phyloP scores from a whole-genome alignment of 2,329 filamentous ascomycete species.

The Didymella pinodella region DNA sequence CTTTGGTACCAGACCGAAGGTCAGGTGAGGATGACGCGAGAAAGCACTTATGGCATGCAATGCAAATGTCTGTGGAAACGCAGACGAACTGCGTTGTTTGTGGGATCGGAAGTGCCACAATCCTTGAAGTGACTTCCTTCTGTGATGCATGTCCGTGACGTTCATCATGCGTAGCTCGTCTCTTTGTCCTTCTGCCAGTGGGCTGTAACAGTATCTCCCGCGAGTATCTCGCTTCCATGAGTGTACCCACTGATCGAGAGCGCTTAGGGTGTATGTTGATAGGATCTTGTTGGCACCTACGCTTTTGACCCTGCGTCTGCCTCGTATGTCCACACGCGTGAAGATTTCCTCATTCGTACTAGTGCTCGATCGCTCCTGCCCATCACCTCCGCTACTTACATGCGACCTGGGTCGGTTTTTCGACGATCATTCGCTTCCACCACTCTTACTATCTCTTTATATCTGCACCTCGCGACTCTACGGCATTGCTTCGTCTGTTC shows the following conservation, averaged over 20 bases:
- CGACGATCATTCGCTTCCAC: neutral
- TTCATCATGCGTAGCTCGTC: neutral
- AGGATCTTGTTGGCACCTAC: neutral
- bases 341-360: neutral
- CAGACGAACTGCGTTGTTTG: neutral
- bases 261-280: neutral
- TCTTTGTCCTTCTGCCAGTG: neutral
- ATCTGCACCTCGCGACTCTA: neutral
- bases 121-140: neutral
- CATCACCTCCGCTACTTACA: neutral
- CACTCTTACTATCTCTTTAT: neutral
- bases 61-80: neutral
- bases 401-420: neutral
- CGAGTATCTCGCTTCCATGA: neutral
- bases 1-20: slow-evolving; percentile 2
- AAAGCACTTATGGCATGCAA: neutral
- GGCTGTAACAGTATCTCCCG: neutral
- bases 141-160: neutral
- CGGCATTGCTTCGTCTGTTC: neutral
- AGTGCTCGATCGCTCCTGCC: neutral
- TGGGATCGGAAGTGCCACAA: slow-evolving; percentile 1
- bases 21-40: slow-evolving; percentile 22
- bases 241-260: neutral
- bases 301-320: neutral
- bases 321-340: neutral